Conservation (phyloP, 495 filamentous ascomycete species). For the Penicillium samsonianum region DNA sequence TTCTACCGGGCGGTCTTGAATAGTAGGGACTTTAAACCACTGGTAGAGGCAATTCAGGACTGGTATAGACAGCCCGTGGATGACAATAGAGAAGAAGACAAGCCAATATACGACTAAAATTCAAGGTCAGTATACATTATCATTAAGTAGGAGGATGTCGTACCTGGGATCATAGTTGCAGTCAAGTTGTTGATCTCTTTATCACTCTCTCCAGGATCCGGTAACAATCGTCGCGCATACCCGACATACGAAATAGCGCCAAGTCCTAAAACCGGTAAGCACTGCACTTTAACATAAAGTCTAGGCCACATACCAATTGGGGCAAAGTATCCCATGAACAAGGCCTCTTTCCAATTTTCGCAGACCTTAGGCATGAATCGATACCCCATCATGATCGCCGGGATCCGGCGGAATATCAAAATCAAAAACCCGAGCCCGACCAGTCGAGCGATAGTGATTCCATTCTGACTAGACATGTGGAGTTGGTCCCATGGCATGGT, state of each 20-base stretch:
- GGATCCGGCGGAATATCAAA: slow-evolving; percentile 41
- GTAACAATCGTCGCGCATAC: slow-evolving; percentile 57
- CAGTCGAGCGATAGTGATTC: slow-evolving; percentile 35
- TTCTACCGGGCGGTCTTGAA: slow-evolving; percentile 55
- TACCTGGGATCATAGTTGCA: slow-evolving; percentile 48
- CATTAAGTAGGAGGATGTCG: background rate
- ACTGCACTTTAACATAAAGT: background rate
- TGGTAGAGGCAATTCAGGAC: slow-evolving; percentile 50
- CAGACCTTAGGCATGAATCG: slow-evolving; percentile 42
- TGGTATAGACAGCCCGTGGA: slow-evolving; percentile 60
- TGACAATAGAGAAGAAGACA: slow-evolving; percentile 57
- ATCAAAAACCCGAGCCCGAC: slow-evolving; percentile 36
- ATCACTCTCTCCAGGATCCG: slow-evolving; percentile 50
- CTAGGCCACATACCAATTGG: slow-evolving; percentile 44
- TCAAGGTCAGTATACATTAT: background rate
- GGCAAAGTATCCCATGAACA: slow-evolving; percentile 46
- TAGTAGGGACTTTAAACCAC: slow-evolving; percentile 43
- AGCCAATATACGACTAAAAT: slow-evolving; percentile 58
- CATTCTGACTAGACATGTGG: slow-evolving; percentile 29
- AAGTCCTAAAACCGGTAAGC: slow-evolving; percentile 29
- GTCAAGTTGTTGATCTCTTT: slow-evolving; percentile 53
- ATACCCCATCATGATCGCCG: slow-evolving; percentile 39
- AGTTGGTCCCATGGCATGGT: slow-evolving; percentile 44
- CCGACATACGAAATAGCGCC: slow-evolving; percentile 47
- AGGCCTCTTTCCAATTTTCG: slow-evolving; percentile 39